Evolutionary conservation across 345 rosid species (phyloP).

Genomic region (Clausena lansium): DNA sequence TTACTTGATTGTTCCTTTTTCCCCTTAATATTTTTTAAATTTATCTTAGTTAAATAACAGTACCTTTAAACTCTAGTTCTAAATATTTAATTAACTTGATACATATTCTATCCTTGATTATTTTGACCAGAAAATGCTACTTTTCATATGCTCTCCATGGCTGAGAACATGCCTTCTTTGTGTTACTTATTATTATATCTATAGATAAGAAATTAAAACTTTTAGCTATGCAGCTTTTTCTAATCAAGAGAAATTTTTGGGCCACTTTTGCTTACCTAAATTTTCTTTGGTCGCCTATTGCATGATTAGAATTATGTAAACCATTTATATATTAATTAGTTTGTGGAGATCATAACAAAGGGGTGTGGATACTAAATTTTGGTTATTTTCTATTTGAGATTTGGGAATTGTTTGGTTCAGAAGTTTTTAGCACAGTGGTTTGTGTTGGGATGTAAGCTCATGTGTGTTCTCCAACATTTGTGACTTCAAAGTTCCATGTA

Average conservation of each 20-base stretch:
- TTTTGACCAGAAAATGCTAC: not conserved
- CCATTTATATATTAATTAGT: no score
- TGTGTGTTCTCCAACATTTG: not conserved
- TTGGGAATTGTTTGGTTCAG: no score
- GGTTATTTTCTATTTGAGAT: no score
- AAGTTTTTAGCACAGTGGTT: no score
- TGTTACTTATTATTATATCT: not conserved
- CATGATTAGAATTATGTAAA: no score
- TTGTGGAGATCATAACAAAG: no score
- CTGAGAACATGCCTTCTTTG: not conserved
- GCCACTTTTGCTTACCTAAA: no score
- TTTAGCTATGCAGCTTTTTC: no score
- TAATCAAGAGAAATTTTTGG: no score
- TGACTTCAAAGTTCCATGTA: not conserved
- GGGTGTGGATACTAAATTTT: no score
- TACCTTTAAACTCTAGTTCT: not conserved
- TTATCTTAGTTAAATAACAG: not conserved
- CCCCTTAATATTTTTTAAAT: not conserved
- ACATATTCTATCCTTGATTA: not conserved
- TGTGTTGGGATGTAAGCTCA: not conserved
- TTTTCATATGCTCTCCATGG: not conserved
- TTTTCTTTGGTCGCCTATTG: no score
- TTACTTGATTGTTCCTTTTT: not conserved
- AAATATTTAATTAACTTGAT: not conserved
- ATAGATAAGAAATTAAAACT: not conserved